Base-by-base conservation (phyloP, 108 stramenopile species). In the Cyclostephanos invisitatus region DNA sequence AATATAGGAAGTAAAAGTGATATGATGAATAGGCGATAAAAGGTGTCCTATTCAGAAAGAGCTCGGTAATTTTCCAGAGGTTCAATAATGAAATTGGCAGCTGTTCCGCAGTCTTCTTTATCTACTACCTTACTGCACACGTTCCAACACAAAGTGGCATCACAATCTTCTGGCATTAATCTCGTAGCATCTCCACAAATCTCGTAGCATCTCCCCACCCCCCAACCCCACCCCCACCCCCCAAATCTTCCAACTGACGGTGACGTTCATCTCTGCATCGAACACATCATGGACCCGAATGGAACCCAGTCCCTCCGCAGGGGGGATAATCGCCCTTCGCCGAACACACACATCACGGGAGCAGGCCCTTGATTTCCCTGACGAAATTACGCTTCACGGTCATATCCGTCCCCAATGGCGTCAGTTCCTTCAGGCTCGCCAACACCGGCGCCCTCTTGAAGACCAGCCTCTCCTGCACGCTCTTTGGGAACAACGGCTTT, bases 401-500 rank as follows among this genome's bases (percentile, higher is more conserved):
- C 14, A 47, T 49, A 70, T 74, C 68, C 25, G 22, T 46, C 5
- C 62, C 74, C 37, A 79, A 49, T 7, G 78, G 78, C 46, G 78
- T 79, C 25, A 79, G 48, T 27, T 79, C 78, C 42, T 64, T 73
- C 78, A 79, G 75, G 25, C 59, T 40, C 22, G 78, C 78, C 61
- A 79, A 49, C 4, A 79, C 54, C 27, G 78, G 78, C 18, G 73
- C 78, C 51, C 78, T 79, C 62, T 79, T 79, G 59, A 79, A 79
- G 0, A 79, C 74, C 78, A 79, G 70, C 50, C 78, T 49, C 32
- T 79, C 78, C 74, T 79, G 81, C 12, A 82, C 76, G 62, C 76
- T 77, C 65, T 75, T 77, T 6, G 81, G 81, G 59, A 82, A 82
- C 14, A 82, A 48, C 3, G 81, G 81, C 63, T 77, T 82, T 38